These are phyloP conservation scores for Carallia brachiata DNA, from an alignment of 345 rosid species.

Conservation along the genomic window DNA sequence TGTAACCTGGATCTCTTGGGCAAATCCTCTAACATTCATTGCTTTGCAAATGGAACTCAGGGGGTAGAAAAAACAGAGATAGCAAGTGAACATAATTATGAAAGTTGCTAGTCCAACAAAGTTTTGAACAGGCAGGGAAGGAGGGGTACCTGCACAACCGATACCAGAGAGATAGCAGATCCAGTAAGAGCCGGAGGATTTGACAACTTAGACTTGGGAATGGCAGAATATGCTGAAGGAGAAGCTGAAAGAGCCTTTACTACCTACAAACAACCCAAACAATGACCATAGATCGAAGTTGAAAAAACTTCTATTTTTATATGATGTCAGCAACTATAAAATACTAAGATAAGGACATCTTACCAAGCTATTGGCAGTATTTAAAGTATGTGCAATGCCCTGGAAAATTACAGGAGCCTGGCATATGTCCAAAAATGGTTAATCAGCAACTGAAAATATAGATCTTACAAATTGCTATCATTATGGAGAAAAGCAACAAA, in stretches of 20 bases:
- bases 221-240: conserved; percentile 60
- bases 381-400: conserved; percentile 58
- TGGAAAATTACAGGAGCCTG: conserved; percentile 56
- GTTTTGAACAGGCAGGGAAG: neutral
- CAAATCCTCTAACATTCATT: too few relatives aligned
- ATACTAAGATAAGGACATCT: neutral
- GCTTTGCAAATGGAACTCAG: too few relatives aligned
- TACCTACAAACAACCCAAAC: conserved; percentile 29
- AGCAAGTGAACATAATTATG: too few relatives aligned
- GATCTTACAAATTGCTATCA: neutral
- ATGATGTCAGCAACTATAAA: neutral
- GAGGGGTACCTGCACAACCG: conserved; percentile 47
- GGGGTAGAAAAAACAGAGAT: too few relatives aligned
- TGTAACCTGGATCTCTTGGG: too few relatives aligned
- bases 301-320: conserved; percentile 4
- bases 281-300: neutral
- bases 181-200: conserved; percentile 55
- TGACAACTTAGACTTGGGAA: conserved; percentile 45
- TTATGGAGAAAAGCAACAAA: neutral
- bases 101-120: too few relatives aligned
- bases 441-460: neutral
- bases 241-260: conserved; percentile 59
- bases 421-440: neutral
- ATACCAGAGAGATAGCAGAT: conserved; percentile 54
- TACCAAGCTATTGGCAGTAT: conserved; percentile 51